Percentiles rank a stretch among this genome's conserved stretches.
Conservation (phyloP, 73 alveolate species). For the Paramecium biaurelia region DNA sequence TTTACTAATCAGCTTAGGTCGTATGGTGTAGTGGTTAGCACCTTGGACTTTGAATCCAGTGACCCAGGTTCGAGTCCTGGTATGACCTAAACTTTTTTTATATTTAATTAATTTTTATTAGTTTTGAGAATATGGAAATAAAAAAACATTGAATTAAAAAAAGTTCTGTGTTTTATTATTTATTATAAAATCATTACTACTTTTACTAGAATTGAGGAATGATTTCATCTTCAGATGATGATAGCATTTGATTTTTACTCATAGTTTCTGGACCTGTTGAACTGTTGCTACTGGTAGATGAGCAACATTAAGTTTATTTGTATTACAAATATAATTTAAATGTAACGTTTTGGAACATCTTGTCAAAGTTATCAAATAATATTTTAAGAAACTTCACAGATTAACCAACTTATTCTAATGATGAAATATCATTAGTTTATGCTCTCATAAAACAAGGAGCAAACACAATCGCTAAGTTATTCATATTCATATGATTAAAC, state of each 20-base stretch:
- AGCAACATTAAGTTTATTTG: neutral
- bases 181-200: neutral
- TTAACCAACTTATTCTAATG: neutral
- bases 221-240: neutral
- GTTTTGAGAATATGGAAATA: neutral
- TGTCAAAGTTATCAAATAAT: conserved; percentile 8
- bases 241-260: neutral
- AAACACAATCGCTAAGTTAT: neutral
- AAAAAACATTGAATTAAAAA: neutral
- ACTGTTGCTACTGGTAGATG: conserved; percentile 30
- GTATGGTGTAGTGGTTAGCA: conserved; percentile 87
- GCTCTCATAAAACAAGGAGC: conserved; percentile 57
- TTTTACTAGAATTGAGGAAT: neutral
- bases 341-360: conserved; percentile 20
- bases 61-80: conserved; percentile 85
- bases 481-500: neutral
- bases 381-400: neutral
- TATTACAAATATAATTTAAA: neutral
- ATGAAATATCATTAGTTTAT: neutral
- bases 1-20: conserved; percentile 53
- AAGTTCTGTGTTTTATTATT: neutral
- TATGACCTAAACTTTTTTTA: neutral
- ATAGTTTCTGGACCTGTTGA: conserved; percentile 22
- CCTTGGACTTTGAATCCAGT: conserved; percentile 83
- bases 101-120: neutral